These are phyloP conservation scores for Colletotrichum navitas DNA, from an alignment of 2,329 filamentous ascomycete genomes.

Conservation along the genomic window DNA sequence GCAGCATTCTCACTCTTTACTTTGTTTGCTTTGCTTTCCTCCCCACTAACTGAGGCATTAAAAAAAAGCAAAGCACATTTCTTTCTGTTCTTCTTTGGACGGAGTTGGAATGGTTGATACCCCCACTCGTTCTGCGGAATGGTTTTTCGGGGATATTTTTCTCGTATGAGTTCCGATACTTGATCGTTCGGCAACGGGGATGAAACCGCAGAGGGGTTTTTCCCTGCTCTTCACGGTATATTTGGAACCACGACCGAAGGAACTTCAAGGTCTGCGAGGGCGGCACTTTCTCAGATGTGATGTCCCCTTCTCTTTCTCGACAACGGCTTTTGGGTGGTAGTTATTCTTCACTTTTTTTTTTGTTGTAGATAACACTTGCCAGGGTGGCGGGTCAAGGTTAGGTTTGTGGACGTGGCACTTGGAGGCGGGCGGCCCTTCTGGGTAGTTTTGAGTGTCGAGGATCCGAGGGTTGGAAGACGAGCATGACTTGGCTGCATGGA, in stretches of 20 bases:
- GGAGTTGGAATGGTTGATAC: neutral
- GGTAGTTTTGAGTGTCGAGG: conserved; percentile 15
- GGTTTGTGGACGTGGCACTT: conserved; percentile 1
- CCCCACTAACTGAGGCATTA: no score
- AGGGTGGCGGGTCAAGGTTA: neutral
- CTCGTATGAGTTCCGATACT: conserved; percentile 2
- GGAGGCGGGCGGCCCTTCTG: neutral
- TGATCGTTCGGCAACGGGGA: conserved; percentile 15
- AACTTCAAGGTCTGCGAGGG: conserved; percentile 1
- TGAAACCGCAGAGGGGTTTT: conserved; percentile 2
- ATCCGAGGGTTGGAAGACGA: neutral
- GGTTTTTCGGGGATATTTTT: neutral
- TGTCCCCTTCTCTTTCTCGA: neutral
- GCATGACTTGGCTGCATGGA: conserved; percentile 8
- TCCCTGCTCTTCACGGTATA: neutral
- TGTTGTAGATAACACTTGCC: conserved; percentile 4
- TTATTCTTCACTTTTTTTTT: conserved; percentile 8
- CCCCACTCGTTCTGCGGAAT: neutral
- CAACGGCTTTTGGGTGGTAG: neutral
- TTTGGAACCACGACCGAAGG: neutral
- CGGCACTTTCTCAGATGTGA: neutral
- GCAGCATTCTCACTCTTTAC: neutral
- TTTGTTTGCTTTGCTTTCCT: conserved; percentile 1
- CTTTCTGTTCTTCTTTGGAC: neutral
- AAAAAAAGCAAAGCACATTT: no score